Conservation (phyloP, 2,329 filamentous ascomycete species). For the Berkeleyomyces basicola region DNA sequence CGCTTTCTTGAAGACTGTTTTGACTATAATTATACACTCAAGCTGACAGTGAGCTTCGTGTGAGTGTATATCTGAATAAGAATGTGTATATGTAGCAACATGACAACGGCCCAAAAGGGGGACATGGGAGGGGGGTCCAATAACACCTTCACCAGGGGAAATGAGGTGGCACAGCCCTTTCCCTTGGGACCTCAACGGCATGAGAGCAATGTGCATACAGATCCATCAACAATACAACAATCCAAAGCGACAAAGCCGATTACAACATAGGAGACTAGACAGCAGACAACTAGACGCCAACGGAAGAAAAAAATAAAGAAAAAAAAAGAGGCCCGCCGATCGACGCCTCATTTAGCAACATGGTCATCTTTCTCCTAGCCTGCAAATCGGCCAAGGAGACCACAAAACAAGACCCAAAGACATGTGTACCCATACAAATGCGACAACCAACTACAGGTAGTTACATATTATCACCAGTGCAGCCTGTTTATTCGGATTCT, state of each 20-base stretch:
- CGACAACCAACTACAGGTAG: neutral
- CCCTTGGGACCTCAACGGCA: neutral
- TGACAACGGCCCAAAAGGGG: neutral
- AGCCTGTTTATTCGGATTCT: too few species aligned
- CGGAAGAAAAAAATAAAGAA: neutral
- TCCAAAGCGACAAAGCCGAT: neutral
- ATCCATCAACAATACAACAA: neutral
- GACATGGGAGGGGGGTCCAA: neutral
- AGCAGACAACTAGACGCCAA: neutral
- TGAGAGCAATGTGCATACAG: neutral
- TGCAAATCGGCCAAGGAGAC: neutral
- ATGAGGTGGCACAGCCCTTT: conserved; percentile 1
- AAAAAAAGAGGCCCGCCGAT: neutral
- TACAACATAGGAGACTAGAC: neutral
- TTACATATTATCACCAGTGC: too few species aligned
- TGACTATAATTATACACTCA: too few species aligned
- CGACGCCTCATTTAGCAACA: neutral
- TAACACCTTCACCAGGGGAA: neutral
- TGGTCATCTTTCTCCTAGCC: neutral
- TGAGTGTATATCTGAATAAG: too few species aligned
- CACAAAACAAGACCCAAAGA: neutral
- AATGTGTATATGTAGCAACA: too few species aligned
- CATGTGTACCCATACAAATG: neutral
- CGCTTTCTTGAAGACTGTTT: too few species aligned
- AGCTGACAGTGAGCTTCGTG: too few species aligned